Percentiles rank a stretch among this genome's conserved stretches.
Evolutionary conservation across 139 green algal species (phyloP).

Genomic region (Volvox africanus): DNA sequence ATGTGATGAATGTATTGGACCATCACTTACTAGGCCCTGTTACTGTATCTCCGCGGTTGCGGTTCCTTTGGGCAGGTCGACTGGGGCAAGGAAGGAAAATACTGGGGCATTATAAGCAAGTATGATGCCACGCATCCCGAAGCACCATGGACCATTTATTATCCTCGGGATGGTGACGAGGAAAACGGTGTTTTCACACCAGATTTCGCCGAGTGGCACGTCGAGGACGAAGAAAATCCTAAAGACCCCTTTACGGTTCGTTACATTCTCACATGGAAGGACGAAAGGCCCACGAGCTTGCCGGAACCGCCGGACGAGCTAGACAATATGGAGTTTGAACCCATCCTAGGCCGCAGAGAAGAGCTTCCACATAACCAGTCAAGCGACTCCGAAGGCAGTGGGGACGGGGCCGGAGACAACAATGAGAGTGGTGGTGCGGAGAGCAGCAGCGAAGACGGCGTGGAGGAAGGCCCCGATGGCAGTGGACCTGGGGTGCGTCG

Average conservation of each 20-base stretch:
- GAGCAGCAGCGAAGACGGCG: constrained; percentile 2
- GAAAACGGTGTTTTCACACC: constrained; percentile 9
- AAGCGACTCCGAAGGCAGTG: neutral
- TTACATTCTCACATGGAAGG: neutral
- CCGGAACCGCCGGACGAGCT: neutral
- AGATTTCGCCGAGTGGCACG: constrained; percentile 34
- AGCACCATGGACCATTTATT: constrained; percentile 38
- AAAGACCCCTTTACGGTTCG: constrained; percentile 17
- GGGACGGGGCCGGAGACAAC: neutral
- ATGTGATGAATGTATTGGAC: too few relatives aligned
- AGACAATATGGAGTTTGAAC: neutral
- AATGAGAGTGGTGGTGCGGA: neutral
- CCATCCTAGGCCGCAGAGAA: neutral
- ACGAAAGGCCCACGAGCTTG: neutral
- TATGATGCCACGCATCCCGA: constrained; percentile 18
- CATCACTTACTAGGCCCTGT: too few relatives aligned
- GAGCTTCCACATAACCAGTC: constrained; percentile 31
- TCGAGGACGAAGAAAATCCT: constrained; percentile 31
- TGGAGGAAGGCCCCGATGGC: neutral
- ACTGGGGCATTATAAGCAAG: constrained; percentile 40
- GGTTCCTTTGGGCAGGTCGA: constrained; percentile 20
- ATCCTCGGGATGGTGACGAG: constrained; percentile 31
- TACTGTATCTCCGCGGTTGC: too few relatives aligned
- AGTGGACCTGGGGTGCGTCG: neutral
- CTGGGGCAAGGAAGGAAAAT: constrained; percentile 37